Evolutionary conservation across 2,329 filamentous ascomycete species (phyloP).

Genomic region (Beauveria sp.): DNA sequence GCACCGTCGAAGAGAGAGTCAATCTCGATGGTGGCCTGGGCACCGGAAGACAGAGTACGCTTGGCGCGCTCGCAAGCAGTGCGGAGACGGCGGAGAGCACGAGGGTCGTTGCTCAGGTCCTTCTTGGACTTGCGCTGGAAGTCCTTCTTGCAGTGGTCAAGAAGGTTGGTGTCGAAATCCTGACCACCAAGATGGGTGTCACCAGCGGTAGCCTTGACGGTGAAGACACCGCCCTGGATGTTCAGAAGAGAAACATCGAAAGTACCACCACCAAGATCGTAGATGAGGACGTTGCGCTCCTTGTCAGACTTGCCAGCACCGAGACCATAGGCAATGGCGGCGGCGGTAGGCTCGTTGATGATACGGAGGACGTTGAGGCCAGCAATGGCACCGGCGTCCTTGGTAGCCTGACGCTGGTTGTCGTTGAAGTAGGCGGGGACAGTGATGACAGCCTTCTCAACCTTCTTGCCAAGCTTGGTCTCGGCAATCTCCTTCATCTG

Average conservation of each 20-base stretch:
- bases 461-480: slow-evolving; percentile 72
- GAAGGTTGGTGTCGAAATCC: slow-evolving; percentile 94
- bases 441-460: slow-evolving; percentile 83
- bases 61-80: slow-evolving; percentile 99
- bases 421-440: slow-evolving; percentile 98
- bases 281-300: slow-evolving; percentile 85
- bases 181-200: slow-evolving; percentile 97
- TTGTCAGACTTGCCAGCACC: slow-evolving; percentile 64
- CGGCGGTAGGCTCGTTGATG: slow-evolving; percentile 93
- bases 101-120: slow-evolving; percentile 76
- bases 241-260: slow-evolving; percentile 99
- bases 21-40: slow-evolving; percentile 92
- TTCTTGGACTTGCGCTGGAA: slow-evolving; percentile 93
- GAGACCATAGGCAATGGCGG: slow-evolving; percentile 88
- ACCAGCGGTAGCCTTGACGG: slow-evolving; percentile 90
- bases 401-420: slow-evolving; percentile 93
- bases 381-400: slow-evolving; percentile 87
- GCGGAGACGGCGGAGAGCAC: slow-evolving; percentile 89
- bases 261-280: slow-evolving; percentile 97
- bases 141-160: slow-evolving; percentile 96
- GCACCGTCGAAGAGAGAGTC: slow-evolving; percentile 95
- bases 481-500: slow-evolving; percentile 89
- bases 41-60: slow-evolving; percentile 89
- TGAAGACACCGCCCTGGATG: slow-evolving; percentile 96
- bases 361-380: slow-evolving; percentile 93